Base-by-base conservation (phyloP, 139 green algal genomes). In the Coelastrella sp. region DNA sequence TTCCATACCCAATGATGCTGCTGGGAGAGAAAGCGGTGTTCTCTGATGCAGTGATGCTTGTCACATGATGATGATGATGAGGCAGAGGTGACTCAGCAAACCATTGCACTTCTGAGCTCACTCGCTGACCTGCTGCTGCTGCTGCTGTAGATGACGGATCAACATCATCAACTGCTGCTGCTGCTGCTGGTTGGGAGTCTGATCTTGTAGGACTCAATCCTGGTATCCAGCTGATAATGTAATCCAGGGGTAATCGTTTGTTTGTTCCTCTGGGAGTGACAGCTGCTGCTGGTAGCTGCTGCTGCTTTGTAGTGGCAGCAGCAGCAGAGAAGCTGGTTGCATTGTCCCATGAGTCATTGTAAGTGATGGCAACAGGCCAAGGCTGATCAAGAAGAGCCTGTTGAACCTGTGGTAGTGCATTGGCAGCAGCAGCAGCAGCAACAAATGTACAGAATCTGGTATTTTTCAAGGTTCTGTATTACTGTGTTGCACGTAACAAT, bases 321-420 rank as follows among this genome's bases (percentile, higher is more conserved):
- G 68, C 40, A 45, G 30, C 21, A 8, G 35, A 34, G 4, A 50
- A 30, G 72, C 30, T 80, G 32, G 45, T 80, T 45, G 45, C 30
- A 35, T 15, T 34, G 5, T 84, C 78, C 78, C 78, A 84, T 15
- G 17, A 4, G 15, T 84, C 78, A 35, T 75, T n/a, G 30, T 84
- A 84, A 5, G 6, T 30, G 21, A 84, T 76, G 2, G 8, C 30
- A n/a, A 17, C 27, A 7, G 78, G 60, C 78, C 78, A 84, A 0
- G 25, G 7, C 30, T 74, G 57, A n/a, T 84, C 40, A n/a, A 84
- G 40, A 9, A 84, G 40, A 1, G 60, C 62, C 21, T 84, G 78
- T 43, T 84, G 78, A 3, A 75, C 78, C 78, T 77, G 62, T 5
- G 15, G 11, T 11, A 23, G n/a, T 40, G n/a, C n/a, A n/a, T n/a